These are phyloP conservation scores for Cucumis sativus DNA, from an alignment of 306 rosid species.

Conservation along the genomic window DNA sequence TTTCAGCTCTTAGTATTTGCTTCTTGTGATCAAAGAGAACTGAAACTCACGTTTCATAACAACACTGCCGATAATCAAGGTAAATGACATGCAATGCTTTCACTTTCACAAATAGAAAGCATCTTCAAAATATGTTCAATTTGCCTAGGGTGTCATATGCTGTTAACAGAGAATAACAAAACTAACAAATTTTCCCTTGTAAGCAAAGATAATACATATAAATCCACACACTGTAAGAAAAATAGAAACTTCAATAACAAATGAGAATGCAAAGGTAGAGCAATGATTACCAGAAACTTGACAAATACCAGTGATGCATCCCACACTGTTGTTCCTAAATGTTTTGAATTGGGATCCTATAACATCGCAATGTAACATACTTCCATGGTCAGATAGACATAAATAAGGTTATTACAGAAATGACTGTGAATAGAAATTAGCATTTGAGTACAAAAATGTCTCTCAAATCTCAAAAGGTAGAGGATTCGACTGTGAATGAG, in stretches of 20 bases:
- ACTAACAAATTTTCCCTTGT: background rate
- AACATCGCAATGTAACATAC: background rate
- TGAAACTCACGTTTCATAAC: background rate
- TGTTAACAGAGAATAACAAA: background rate
- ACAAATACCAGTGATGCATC: conserved; percentile 87
- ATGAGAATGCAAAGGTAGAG: conserved; percentile 6
- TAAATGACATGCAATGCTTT: background rate
- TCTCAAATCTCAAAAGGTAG: background rate
- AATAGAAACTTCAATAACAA: background rate
- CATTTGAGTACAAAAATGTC: background rate
- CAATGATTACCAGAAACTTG: conserved; percentile 63
- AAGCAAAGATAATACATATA: background rate
- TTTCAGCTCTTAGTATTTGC: background rate
- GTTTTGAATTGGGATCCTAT: conserved; percentile 92
- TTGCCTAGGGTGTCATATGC: background rate
- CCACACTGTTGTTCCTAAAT: conserved; percentile 94
- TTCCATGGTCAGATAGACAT: conserved; percentile 11
- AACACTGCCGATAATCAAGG: background rate
- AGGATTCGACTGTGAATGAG: background rate
- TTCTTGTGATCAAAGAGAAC: background rate
- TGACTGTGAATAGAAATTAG: background rate
- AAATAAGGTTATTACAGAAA: background rate
- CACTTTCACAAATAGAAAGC: background rate
- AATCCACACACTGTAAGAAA: background rate
- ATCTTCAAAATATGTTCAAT: background rate